A percentile compares a stretch with the other conserved stretches of the same genome.
Conservation (phyloP, 352 stramenopile species). For the Phytophthora uliginosa region DNA sequence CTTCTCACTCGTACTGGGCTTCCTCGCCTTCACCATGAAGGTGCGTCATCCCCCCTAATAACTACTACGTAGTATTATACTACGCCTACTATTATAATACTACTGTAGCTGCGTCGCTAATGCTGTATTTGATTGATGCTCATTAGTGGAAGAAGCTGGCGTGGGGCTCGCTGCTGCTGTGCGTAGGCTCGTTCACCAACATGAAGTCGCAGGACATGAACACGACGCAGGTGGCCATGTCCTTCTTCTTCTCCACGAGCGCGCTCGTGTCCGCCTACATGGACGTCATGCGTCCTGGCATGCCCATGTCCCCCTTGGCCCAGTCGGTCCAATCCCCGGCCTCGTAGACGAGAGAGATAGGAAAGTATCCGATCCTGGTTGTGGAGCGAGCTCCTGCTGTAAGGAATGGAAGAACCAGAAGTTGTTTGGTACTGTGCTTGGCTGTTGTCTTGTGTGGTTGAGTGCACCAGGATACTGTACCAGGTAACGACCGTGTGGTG, state of each 20-base stretch:
- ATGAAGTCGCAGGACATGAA: slow-evolving; percentile 68
- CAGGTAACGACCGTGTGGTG: slow-evolving; percentile 16
- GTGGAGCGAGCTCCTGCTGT: slow-evolving; percentile 9
- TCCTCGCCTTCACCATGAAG: slow-evolving; percentile 73
- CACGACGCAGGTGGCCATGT: slow-evolving; percentile 73
- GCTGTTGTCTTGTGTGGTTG: slow-evolving; percentile 9
- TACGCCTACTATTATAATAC: not conserved
- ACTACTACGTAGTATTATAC: not conserved
- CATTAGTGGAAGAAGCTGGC: slow-evolving; percentile 73
- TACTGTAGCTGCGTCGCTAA: not conserved
- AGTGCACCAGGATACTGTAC: not conserved
- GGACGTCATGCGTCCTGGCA: slow-evolving; percentile 43
- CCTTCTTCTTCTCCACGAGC: slow-evolving; percentile 82
- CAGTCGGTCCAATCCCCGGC: slow-evolving; percentile 20
- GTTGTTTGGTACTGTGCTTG: slow-evolving; percentile 11
- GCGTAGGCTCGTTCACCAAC: slow-evolving; percentile 72
- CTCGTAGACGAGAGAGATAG: slow-evolving; percentile 23
- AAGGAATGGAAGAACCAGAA: slow-evolving; percentile 30
- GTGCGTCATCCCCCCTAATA: slow-evolving; percentile 34
- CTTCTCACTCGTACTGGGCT: slow-evolving; percentile 68
- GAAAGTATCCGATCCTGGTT: slow-evolving; percentile 3
- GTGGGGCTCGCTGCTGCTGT: slow-evolving; percentile 76
- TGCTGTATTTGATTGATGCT: not conserved
- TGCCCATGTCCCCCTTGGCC: slow-evolving; percentile 28
- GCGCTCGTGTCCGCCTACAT: slow-evolving; percentile 75